Conservation (phyloP, 768 basidiomycete genomes). For the Calocybe gangraenosa region DNA sequence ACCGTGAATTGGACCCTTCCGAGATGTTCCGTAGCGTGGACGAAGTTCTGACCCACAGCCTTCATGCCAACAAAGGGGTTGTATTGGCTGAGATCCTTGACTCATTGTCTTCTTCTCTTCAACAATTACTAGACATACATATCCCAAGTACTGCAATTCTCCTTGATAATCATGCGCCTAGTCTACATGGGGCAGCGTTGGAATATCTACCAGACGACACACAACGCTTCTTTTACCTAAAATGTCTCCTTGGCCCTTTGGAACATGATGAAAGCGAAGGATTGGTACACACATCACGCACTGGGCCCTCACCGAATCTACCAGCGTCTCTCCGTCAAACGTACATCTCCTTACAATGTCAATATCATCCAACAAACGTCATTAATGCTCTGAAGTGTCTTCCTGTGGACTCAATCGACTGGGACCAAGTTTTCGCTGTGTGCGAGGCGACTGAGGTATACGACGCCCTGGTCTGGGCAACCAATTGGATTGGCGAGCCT, state of each 20-base stretch:
- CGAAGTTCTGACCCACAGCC: constrained; percentile 50
- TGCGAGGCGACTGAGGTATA: constrained; percentile 67
- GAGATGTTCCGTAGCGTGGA: constrained; percentile 68
- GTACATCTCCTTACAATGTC: constrained; percentile 74
- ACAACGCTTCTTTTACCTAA: constrained; percentile 74
- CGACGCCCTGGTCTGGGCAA: constrained; percentile 80
- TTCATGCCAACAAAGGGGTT: constrained; percentile 40
- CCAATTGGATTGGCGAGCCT: constrained; percentile 60
- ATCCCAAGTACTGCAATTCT: constrained; percentile 68
- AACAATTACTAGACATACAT: constrained; percentile 57
- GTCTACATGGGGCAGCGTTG: constrained; percentile 63
- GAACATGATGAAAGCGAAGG: constrained; percentile 39
- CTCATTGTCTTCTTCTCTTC: constrained; percentile 56
- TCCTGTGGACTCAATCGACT: constrained; percentile 51
- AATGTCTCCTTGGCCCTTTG: constrained; percentile 60
- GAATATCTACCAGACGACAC: constrained; percentile 38
- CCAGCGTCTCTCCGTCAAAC: constrained; percentile 45
- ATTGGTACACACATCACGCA: constrained; percentile 16
- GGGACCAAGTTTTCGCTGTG: constrained; percentile 46
- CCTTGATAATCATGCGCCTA: constrained; percentile 64
- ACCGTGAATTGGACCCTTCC: constrained; percentile 53
- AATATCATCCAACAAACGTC: constrained; percentile 59
- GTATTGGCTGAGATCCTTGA: constrained; percentile 53
- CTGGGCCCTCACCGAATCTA: constrained; percentile 39
- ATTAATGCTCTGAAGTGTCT: constrained; percentile 58